Evolutionary conservation across 345 rosid species (phyloP), one percentile per base, ranked within the genome.

Genomic region (Anacardium occidentale): DNA sequence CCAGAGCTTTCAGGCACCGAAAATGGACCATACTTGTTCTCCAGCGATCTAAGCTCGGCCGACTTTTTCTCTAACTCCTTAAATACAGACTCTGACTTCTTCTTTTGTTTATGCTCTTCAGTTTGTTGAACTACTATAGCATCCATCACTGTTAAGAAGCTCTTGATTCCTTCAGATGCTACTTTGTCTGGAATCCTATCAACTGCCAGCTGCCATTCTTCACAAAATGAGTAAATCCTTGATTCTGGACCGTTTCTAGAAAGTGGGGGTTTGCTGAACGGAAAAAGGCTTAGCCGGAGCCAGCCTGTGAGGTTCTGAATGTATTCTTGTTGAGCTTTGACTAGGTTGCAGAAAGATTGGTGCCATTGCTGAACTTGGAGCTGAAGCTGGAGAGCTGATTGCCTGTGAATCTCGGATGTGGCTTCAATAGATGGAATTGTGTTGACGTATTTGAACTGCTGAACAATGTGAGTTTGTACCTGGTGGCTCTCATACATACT

Each of bases 401-500:
- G 99, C 67, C 91, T 74, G 75, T 92, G 99, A 81, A 95, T 90
- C 88, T 90, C 99, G 0, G 99, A 88, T 0, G 98, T 92, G 2
- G 98, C 85, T 74, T 92, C 98, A 1, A 83, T 79, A 29, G 99
- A 92, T 42, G 99, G 99, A 32, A 95, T 78, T 17, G 89, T 83
- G 81, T 90, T 94, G 61, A 91, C 85, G 80, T 90, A 92, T 79
- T 89, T 90, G 68, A 95, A 97, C 86, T 95, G 99, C 80, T 91
- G 96, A 75, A 90, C 99, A 25, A 95, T 95, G 84, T 90, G 98
- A 0, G 87, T 92, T 72, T 95, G 99, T 76, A 92, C 99, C 75
- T 95, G 99, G 75, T 95, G 99, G 72, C 91, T 87, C 85, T 95
- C 98, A 25, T 95, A 95, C 99, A 89, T 95, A 86, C 94, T 85